phyloP scores from a whole-genome alignment of 2,329 filamentous ascomycete species.

The Lecanicillium sp. region DNA sequence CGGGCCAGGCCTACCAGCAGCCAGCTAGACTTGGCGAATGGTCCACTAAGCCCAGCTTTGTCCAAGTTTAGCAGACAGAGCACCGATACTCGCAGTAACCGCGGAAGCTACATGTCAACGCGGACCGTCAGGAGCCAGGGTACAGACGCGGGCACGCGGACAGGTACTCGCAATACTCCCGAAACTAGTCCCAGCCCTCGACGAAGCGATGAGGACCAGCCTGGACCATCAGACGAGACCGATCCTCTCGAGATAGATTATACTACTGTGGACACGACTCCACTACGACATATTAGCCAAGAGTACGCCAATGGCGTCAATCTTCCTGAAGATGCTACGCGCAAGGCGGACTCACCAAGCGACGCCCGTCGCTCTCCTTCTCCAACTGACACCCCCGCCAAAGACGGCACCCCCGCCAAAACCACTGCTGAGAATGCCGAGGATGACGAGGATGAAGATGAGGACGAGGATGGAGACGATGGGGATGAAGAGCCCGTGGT shows the following conservation, averaged over 20 bases:
- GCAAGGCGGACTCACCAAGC: constrained; percentile 4
- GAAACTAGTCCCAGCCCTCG: constrained; percentile 47
- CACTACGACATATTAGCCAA: constrained; percentile 38
- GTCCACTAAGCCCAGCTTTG: constrained; percentile 65
- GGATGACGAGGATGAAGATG: constrained; percentile 13
- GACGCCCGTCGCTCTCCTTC: background rate
- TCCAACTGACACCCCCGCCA: background rate
- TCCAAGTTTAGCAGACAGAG: constrained; percentile 56
- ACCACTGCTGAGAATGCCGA: constrained; percentile 8
- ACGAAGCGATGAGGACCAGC: constrained; percentile 46
- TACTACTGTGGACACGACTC: constrained; percentile 48
- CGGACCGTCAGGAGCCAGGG: constrained; percentile 62
- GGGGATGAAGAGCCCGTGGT: constrained; percentile 60
- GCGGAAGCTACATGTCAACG: constrained; percentile 68
- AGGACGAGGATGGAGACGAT: constrained; percentile 38
- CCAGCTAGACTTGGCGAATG: constrained; percentile 75
- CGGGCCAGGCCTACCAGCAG: constrained; percentile 62
- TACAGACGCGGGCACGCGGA: constrained; percentile 63
- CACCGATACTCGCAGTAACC: constrained; percentile 60
- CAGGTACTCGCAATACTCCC: constrained; percentile 43
- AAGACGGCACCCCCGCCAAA: background rate
- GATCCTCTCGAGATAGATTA: constrained; percentile 53
- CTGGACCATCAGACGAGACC: constrained; percentile 19
- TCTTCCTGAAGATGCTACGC: constrained; percentile 12
- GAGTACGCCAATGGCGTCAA: constrained; percentile 7